Percentiles rank a stretch among this genome's conserved stretches.
Conservation (phyloP, 169 alveolate species). For the Plasmodium chabaudi region DNA sequence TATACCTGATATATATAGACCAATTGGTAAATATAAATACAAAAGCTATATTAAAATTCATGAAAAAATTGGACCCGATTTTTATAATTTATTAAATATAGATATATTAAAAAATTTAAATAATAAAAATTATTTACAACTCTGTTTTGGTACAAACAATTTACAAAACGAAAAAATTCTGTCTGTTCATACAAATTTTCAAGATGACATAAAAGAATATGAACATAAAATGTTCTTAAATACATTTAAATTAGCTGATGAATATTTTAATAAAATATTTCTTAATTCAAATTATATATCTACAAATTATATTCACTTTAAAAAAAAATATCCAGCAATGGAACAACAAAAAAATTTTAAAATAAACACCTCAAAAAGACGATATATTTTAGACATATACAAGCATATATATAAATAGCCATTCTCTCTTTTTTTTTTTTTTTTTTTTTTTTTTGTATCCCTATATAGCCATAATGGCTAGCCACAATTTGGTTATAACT, state of each 20-base stretch:
- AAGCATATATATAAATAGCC: constrained; percentile 52
- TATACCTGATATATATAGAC: constrained; percentile 68
- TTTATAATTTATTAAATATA: constrained; percentile 52
- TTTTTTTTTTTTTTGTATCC: constrained; percentile 13
- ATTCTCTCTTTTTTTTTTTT: constrained; percentile 1
- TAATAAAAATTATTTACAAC: constrained; percentile 13
- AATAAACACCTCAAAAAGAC: constrained; percentile 44
- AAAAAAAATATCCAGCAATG: constrained; percentile 73
- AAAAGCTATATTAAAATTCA: constrained; percentile 48
- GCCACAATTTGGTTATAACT: too few relatives aligned
- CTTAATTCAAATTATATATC: constrained; percentile 38
- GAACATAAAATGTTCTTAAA: constrained; percentile 39
- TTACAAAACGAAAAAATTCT: constrained; percentile 4
- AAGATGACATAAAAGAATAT: constrained; percentile 27
- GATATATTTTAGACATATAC: constrained; percentile 61
- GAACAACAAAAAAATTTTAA: constrained; percentile 67
- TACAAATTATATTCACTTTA: constrained; percentile 43
- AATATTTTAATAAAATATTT: constrained; percentile 60
- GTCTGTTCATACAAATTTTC: constrained; percentile 7
- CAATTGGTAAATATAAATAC: constrained; percentile 66
- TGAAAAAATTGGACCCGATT: constrained; percentile 53
- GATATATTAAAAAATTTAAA: constrained; percentile 46
- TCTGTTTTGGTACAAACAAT: constrained; percentile 60
- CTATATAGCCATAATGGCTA: not conserved
- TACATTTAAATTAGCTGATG: constrained; percentile 65